phyloP scores from a whole-genome alignment of 2,329 filamentous ascomycete genomes.

The Clonostachys chloroleuca region DNA sequence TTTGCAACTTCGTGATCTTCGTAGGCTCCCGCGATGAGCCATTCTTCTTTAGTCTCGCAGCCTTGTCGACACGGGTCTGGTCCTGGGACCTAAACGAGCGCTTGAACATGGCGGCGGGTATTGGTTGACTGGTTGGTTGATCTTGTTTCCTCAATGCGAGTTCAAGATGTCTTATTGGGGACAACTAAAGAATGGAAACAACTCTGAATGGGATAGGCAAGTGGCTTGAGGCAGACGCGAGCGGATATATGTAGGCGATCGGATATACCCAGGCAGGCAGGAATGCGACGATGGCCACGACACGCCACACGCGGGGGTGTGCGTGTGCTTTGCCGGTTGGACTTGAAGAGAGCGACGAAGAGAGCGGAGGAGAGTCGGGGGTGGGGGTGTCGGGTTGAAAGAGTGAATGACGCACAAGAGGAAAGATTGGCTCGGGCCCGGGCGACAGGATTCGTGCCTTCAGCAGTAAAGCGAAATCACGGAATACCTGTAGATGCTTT shows the following conservation, averaged over 20 bases:
- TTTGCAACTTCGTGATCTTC: constrained; percentile 80
- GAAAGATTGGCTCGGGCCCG: constrained; percentile 44
- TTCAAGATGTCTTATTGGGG: not conserved
- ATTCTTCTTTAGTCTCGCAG: constrained; percentile 70
- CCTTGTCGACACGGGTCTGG: constrained; percentile 73
- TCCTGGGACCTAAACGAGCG: constrained; percentile 82
- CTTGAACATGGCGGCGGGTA: constrained; percentile 73
- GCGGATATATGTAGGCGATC: too few relatives aligned
- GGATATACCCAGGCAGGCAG: not conserved
- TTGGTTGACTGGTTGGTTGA: not conserved
- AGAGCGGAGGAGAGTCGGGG: constrained; percentile 32
- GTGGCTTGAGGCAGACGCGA: too few relatives aligned
- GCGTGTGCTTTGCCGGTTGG: not conserved
- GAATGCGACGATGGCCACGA: constrained; percentile 11
- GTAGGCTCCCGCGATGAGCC: constrained; percentile 61
- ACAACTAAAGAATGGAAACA: not conserved
- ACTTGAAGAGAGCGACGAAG: constrained; percentile 48
- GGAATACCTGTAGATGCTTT: constrained; percentile 32
- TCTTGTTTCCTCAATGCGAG: too few relatives aligned
- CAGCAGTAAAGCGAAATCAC: constrained; percentile 6
- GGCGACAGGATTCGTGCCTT: constrained; percentile 37
- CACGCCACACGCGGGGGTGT: constrained; percentile 10
- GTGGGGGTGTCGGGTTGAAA: constrained; percentile 18
- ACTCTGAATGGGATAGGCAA: not conserved
- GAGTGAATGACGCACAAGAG: constrained; percentile 29